These are phyloP conservation scores for Rhizopus microsporus DNA, from an alignment of 371 early-diverging fungal genomes.

Conservation along the genomic window DNA sequence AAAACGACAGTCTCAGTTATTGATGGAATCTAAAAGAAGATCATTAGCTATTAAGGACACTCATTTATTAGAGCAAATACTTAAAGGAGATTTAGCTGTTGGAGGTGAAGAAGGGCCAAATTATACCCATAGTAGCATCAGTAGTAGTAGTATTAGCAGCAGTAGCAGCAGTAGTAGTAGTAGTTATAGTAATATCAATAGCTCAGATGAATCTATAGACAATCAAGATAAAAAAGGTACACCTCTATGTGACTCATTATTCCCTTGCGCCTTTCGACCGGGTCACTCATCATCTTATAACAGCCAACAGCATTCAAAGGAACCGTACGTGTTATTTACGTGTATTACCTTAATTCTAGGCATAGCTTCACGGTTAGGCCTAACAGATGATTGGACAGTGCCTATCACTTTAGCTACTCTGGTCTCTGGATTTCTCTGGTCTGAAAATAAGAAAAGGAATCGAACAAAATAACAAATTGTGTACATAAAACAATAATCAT, in stretches of 20 bases:
- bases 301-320: conserved; percentile 26
- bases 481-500: too few species aligned
- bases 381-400: conserved; percentile 56
- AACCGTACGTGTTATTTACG: conserved; percentile 41
- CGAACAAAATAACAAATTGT: not conserved
- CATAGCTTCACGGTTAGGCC: conserved; percentile 36
- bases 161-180: not conserved
- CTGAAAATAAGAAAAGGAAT: conserved; percentile 25
- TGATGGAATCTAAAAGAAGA: conserved; percentile 52
- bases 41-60: conserved; percentile 51
- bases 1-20: conserved; percentile 48
- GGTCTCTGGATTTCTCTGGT: conserved; percentile 47
- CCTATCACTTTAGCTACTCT: conserved; percentile 48
- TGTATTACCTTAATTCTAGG: conserved; percentile 38
- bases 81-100: conserved; percentile 40
- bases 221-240: not conserved
- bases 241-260: not conserved
- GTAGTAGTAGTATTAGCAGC: not conserved
- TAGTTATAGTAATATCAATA: not conserved
- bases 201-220: not conserved
- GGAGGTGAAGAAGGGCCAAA: conserved; percentile 3
- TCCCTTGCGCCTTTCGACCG: conserved; percentile 20
- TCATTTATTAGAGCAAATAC: conserved; percentile 44
- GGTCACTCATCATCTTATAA: conserved; percentile 22
- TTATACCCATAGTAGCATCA: not conserved